Evolutionary conservation across 2,329 filamentous ascomycete species (phyloP).

Genomic region (Neonectria magnoliae): DNA sequence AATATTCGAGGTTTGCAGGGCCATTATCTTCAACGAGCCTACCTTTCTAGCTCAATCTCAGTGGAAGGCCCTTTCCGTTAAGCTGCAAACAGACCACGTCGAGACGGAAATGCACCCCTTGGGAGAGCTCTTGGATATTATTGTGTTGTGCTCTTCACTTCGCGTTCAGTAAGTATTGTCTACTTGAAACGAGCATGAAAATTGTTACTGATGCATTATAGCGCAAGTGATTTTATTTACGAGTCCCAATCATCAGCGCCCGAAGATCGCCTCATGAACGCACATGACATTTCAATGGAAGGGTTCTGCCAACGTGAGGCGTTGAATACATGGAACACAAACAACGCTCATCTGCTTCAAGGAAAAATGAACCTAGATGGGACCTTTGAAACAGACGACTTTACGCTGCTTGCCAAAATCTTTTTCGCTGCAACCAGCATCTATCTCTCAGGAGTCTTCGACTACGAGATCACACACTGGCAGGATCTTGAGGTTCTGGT

Average conservation of each 20-base stretch:
- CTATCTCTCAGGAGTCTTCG: constrained; percentile 50
- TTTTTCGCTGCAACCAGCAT: constrained; percentile 49
- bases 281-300: constrained; percentile 26
- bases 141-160: constrained; percentile 45
- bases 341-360: rapidly evolving
- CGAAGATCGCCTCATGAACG: not conserved
- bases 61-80: constrained; percentile 33
- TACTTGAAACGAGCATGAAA: rapidly evolving
- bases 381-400: constrained; percentile 10
- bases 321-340: constrained; percentile 27
- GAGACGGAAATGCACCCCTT: not conserved
- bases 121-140: constrained; percentile 44
- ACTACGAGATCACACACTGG: constrained; percentile 49
- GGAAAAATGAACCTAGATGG: rapidly evolving
- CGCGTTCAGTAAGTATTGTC: constrained; percentile 42
- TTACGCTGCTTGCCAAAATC: constrained; percentile 33
- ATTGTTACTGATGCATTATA: not conserved
- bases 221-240: constrained; percentile 17
- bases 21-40: constrained; percentile 45
- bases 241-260: rapidly evolving
- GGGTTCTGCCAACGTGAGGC: constrained; percentile 33
- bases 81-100: not conserved
- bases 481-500: constrained; percentile 31
- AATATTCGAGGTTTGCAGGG: constrained; percentile 46
- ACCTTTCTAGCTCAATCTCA: constrained; percentile 39